Percentiles rank a stretch among this genome's conserved stretches.
These are phyloP conservation scores for Ceratopteris richardii DNA, from an alignment of 75 land plant species.

Conservation along the genomic window DNA sequence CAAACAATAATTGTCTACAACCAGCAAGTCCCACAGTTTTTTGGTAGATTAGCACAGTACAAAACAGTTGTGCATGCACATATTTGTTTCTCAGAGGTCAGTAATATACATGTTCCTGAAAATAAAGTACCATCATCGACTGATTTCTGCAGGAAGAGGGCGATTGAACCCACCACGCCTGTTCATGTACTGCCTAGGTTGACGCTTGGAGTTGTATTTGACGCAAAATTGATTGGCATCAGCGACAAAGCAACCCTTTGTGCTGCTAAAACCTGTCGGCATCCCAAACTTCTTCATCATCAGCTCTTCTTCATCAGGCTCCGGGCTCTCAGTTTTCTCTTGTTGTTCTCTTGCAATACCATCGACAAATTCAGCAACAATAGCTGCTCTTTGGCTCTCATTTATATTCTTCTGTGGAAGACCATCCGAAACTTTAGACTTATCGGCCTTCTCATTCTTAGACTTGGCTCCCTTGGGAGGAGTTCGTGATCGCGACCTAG, in stretches of 20 bases:
- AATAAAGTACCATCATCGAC: slow-evolving; percentile 33
- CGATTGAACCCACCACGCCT: slow-evolving; percentile 84
- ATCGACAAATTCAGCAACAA: slow-evolving; percentile 37
- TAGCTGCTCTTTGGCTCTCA: slow-evolving; percentile 15
- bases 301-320: slow-evolving; percentile 48
- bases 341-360: slow-evolving; percentile 38
- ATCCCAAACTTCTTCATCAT: slow-evolving; percentile 93
- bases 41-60: no score
- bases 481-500: slow-evolving; percentile 26
- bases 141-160: slow-evolving; percentile 62
- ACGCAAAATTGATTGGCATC: slow-evolving; percentile 76
- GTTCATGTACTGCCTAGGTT: slow-evolving; percentile 97
- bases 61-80: no score
- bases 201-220: slow-evolving; percentile 70
- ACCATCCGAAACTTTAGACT: slow-evolving; percentile 17
- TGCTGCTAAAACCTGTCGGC: slow-evolving; percentile 76
- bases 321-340: slow-evolving; percentile 6
- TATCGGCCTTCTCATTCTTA: slow-evolving; percentile 20
- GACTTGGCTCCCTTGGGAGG: slow-evolving; percentile 21
- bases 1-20: no score
- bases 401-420: slow-evolving; percentile 4
- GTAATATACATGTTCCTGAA: no score
- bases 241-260: slow-evolving; percentile 76
- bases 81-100: no score
- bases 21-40: no score